Conservation (phyloP, 2,329 filamentous ascomycete genomes). For the Lecanosticta acicola region DNA sequence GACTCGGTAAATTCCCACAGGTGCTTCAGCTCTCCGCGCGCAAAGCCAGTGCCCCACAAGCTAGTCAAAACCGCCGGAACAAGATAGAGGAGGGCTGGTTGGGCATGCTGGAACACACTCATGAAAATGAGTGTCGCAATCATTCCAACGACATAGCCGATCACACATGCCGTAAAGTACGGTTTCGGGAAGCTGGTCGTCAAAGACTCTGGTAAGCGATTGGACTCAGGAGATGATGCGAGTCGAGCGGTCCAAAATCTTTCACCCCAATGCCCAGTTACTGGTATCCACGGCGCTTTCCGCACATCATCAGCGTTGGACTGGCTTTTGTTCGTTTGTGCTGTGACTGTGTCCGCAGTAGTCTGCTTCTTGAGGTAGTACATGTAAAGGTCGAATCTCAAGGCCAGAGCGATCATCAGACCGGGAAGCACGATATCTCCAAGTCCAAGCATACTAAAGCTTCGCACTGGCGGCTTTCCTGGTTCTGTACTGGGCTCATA, state of each 20-base stretch:
- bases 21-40: constrained; percentile 63
- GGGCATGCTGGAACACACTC: constrained; percentile 70
- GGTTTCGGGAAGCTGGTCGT: constrained; percentile 64
- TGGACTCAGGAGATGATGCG: constrained; percentile 1
- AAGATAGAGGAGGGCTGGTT: constrained; percentile 86
- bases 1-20: constrained; percentile 81
- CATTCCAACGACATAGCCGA: constrained; percentile 76
- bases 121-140: constrained; percentile 69
- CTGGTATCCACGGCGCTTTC: constrained; percentile 40
- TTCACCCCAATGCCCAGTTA: constrained; percentile 75
- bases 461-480: constrained; percentile 38
- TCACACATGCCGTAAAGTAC: constrained; percentile 74
- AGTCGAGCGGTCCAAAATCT: constrained; percentile 62
- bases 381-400: constrained; percentile 86
- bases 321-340: constrained; percentile 36
- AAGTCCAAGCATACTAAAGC: constrained; percentile 71
- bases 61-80: constrained; percentile 76
- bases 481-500: constrained; percentile 27
- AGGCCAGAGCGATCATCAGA: constrained; percentile 78
- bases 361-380: constrained; percentile 62
- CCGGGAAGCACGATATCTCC: constrained; percentile 94
- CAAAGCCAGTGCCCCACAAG: constrained; percentile 67
- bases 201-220: constrained; percentile 14
- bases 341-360: constrained; percentile 27
- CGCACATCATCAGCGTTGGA: constrained; percentile 22